phyloP scores from a whole-genome alignment of 2,329 filamentous ascomycete species.

The Verticillium longisporum region DNA sequence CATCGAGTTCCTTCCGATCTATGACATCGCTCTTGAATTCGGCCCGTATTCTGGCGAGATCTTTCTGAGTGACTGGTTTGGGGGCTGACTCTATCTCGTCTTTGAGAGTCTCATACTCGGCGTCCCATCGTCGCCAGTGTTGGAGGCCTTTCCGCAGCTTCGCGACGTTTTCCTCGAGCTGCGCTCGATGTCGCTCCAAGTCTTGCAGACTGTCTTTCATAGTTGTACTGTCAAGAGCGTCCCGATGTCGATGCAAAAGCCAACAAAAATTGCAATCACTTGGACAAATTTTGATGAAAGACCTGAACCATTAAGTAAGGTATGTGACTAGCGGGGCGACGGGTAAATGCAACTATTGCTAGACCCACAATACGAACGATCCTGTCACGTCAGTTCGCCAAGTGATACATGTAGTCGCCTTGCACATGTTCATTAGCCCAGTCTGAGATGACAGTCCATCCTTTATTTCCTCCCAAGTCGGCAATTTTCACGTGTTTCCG shows the following conservation, averaged over 20 bases:
- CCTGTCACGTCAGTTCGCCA: background rate
- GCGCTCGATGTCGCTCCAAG: conserved; percentile 67
- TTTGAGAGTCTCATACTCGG: conserved; percentile 84
- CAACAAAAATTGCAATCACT: background rate
- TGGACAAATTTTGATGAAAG: background rate
- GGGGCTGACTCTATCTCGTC: conserved; percentile 64
- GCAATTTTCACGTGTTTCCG: background rate
- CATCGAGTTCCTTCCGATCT: conserved; percentile 46
- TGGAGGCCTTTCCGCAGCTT: conserved; percentile 70
- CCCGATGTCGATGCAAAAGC: conserved; percentile 23
- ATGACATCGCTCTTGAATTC: conserved; percentile 58
- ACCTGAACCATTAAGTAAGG: background rate
- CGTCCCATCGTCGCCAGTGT: conserved; percentile 87
- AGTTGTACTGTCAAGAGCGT: conserved; percentile 9
- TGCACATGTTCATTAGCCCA: no score
- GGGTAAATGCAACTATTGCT: background rate
- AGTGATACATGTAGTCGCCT: background rate
- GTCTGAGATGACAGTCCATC: no score
- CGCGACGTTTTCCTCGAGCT: conserved; percentile 68
- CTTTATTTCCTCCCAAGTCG: background rate
- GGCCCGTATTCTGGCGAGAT: conserved; percentile 50
- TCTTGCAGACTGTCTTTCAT: conserved; percentile 50
- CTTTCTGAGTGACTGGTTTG: conserved; percentile 38
- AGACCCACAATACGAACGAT: background rate
- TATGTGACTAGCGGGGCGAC: background rate